Percentiles rank a stretch among this genome's conserved stretches.
Evolutionary conservation across 495 filamentous ascomycete genomes (phyloP).

Genomic region (Penicillium psychrofluorescens): DNA sequence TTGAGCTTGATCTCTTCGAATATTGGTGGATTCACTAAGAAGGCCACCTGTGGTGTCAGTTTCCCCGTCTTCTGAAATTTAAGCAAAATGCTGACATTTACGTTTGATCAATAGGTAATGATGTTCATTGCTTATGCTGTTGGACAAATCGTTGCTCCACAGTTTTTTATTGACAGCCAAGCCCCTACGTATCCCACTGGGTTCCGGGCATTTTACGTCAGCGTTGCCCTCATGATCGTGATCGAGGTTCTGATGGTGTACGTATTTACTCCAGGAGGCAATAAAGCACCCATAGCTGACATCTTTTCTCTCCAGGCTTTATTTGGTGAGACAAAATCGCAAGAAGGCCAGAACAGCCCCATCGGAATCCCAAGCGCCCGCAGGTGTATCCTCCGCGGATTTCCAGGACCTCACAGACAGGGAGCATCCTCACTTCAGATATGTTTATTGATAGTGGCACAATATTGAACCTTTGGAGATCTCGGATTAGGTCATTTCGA

Average conservation of each 20-base stretch:
- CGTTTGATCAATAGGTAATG: constrained; percentile 3
- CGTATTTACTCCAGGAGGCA: background rate
- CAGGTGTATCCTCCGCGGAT: no score
- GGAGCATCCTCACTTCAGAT: no score
- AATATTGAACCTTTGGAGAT: no score
- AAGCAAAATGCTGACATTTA: no score
- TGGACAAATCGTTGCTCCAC: constrained; percentile 24
- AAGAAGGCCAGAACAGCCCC: no score
- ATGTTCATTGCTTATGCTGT: constrained; percentile 19
- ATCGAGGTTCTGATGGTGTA: constrained; percentile 3
- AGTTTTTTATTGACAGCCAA: constrained; percentile 17
- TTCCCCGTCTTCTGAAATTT: background rate
- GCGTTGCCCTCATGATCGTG: constrained; percentile 6
- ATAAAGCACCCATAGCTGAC: no score
- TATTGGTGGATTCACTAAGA: constrained; percentile 23
- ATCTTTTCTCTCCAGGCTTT: no score
- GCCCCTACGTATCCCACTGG: constrained; percentile 12
- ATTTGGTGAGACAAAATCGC: no score
- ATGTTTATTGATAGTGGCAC: no score
- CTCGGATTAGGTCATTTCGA: no score
- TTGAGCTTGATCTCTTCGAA: constrained; percentile 22
- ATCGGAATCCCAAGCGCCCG: no score
- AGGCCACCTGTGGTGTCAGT: constrained; percentile 10
- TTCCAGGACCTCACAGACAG: no score
- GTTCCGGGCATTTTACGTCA: constrained; percentile 14